phyloP scores from a whole-genome alignment of 306 rosid species.

The Herpetospermum pedunculosum region DNA sequence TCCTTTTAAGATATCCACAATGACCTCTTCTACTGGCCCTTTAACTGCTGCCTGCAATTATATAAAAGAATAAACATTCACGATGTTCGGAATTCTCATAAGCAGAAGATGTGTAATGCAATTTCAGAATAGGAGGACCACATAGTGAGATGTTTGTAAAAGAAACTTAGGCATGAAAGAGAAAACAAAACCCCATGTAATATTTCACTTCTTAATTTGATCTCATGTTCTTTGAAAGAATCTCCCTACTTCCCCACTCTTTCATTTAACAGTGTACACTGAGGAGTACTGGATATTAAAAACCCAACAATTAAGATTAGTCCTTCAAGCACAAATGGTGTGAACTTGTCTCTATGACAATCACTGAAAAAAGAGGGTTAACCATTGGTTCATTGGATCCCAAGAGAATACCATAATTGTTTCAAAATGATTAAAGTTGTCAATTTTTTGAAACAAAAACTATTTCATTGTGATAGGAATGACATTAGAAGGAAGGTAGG shows the following conservation, averaged over 20 bases:
- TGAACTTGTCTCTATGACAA: not conserved
- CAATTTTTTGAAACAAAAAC: no score
- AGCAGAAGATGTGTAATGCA: not conserved
- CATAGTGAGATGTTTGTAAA: not conserved
- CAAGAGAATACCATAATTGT: not conserved
- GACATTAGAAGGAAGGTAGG: no score
- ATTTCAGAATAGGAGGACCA: not conserved
- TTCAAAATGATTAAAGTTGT: not conserved
- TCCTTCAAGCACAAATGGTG: not conserved
- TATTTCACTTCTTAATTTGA: not conserved
- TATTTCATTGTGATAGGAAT: no score
- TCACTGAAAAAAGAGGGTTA: not conserved
- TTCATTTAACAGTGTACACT: not conserved
- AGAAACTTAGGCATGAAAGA: not conserved
- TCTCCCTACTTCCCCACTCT: not conserved
- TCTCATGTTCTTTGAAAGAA: not conserved
- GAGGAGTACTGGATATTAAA: not conserved
- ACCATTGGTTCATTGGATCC: not conserved
- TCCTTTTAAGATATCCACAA: conserved; percentile 47
- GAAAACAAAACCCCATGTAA: not conserved
- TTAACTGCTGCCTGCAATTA: conserved; percentile 35
- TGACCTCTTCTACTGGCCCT: conserved; percentile 41
- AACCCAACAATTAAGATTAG: not conserved
- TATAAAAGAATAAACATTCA: not conserved
- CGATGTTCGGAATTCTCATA: not conserved